These are phyloP conservation scores for Flammula alnicola DNA, from an alignment of 1,284 basidiomycete genomes.

Conservation along the genomic window DNA sequence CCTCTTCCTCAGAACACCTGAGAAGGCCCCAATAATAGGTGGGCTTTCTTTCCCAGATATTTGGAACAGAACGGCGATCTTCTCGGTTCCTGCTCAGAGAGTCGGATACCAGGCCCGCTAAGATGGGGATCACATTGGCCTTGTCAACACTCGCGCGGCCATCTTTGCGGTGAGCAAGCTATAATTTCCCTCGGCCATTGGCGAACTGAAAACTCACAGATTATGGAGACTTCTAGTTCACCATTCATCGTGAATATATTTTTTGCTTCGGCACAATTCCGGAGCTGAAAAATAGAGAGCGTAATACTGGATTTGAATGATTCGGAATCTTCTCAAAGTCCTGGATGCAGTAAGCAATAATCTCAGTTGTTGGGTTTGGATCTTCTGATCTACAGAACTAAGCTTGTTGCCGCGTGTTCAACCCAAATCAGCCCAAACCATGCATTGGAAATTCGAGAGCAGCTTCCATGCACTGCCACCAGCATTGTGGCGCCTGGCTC, in stretches of 20 bases:
- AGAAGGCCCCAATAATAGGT: constrained; percentile 1
- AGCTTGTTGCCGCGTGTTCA: neutral
- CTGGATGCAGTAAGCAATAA: neutral
- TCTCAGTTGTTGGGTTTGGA: neutral
- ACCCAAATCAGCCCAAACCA: too few relatives aligned
- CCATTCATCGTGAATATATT: constrained; percentile 9
- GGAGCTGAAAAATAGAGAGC: constrained; percentile 1
- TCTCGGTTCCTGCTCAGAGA: neutral
- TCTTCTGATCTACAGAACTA: constrained; percentile 18
- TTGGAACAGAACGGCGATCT: constrained; percentile 6
- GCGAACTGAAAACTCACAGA: constrained; percentile 9
- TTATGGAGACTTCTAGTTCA: constrained; percentile 7
- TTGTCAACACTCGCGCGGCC: constrained; percentile 5
- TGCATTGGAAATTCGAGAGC: too few relatives aligned
- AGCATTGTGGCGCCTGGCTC: constrained; percentile 17
- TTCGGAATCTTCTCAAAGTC: neutral
- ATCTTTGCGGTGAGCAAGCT: constrained; percentile 9
- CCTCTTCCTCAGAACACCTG: constrained; percentile 7
- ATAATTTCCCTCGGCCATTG: constrained; percentile 7
- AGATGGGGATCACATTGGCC: constrained; percentile 5
- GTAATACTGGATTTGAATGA: constrained; percentile 1
- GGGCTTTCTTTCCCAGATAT: constrained; percentile 5
- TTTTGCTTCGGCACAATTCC: constrained; percentile 13
- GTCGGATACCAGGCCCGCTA: constrained; percentile 7
- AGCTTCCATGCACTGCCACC: constrained; percentile 26